phyloP scores from a whole-genome alignment of 345 rosid species.

The Lepidium sativum region DNA sequence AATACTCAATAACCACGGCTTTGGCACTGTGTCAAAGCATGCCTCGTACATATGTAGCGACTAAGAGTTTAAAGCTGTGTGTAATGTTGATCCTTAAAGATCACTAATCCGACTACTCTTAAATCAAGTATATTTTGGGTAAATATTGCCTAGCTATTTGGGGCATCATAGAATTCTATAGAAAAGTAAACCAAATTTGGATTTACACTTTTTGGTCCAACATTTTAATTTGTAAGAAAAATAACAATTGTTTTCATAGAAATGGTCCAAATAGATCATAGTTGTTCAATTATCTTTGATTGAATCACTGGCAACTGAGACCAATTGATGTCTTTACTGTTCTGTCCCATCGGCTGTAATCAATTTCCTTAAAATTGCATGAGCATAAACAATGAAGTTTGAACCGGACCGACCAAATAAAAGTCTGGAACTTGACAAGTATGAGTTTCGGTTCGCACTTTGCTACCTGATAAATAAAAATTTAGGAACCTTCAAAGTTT shows the following conservation, averaged over 20 bases:
- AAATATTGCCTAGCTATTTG: neutral
- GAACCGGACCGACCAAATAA: neutral
- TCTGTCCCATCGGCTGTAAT: too few species aligned
- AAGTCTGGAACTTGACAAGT: neutral
- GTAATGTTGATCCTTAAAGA: neutral
- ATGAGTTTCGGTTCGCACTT: conserved; percentile 5
- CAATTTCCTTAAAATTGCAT: too few species aligned
- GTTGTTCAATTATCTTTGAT: too few species aligned
- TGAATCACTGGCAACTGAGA: too few species aligned
- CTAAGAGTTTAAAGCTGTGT: conserved; percentile 15
- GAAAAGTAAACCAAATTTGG: neutral
- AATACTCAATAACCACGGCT: neutral
- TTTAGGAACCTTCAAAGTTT: neutral
- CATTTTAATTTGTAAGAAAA: too few species aligned
- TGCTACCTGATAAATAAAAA: neutral
- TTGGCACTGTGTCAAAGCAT: neutral
- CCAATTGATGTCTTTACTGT: too few species aligned
- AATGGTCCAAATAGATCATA: too few species aligned
- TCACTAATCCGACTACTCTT: neutral
- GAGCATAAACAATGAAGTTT: neutral
- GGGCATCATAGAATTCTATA: neutral
- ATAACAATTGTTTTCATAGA: too few species aligned
- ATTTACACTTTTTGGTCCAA: too few species aligned
- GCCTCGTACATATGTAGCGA: conserved; percentile 12
- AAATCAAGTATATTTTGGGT: too few species aligned